phyloP scores from a whole-genome alignment of 2,329 filamentous ascomycete genomes.

The Cyphellophora europaea region DNA sequence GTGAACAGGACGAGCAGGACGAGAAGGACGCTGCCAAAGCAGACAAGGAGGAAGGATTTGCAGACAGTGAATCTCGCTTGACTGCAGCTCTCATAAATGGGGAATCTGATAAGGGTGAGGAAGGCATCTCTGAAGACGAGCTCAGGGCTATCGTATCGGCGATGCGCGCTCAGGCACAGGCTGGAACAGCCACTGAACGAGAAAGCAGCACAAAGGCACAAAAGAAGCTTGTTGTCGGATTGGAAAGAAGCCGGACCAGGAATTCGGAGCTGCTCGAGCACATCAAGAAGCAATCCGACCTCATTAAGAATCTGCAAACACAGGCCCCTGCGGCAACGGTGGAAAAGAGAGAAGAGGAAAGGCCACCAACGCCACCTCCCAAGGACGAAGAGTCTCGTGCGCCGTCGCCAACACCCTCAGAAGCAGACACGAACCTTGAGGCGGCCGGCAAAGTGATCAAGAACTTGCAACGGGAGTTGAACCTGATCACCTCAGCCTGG shows the following conservation, averaged over 20 bases:
- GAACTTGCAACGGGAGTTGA: constrained; percentile 28
- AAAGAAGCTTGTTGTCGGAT: constrained; percentile 15
- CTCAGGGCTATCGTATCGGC: constrained; percentile 20
- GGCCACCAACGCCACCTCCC: constrained; percentile 8
- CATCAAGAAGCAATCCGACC: constrained; percentile 14
- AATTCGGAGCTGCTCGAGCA: constrained; percentile 13
- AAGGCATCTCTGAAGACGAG: constrained; percentile 16
- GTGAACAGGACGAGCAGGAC: constrained; percentile 3
- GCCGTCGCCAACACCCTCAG: background rate
- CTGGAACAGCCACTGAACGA: constrained; percentile 12
- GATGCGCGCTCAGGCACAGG: constrained; percentile 17
- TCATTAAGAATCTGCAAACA: constrained; percentile 13
- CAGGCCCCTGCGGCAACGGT: background rate
- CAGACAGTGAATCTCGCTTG: constrained; percentile 15
- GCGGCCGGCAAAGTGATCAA: constrained; percentile 11
- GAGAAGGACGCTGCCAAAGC: background rate
- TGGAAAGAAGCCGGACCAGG: constrained; percentile 15
- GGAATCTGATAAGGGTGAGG: constrained; percentile 2
- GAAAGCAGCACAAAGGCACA: constrained; percentile 15
- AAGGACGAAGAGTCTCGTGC: constrained; percentile 4
- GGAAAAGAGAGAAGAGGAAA: constrained; percentile 4
- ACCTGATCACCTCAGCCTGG: constrained; percentile 37
- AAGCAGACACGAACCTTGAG: constrained; percentile 12
- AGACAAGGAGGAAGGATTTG: constrained; percentile 3
- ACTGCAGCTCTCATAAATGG: constrained; percentile 14